Evolutionary conservation across 2,329 filamentous ascomycete species (phyloP).

Genomic region (Fusarium incarnatum): DNA sequence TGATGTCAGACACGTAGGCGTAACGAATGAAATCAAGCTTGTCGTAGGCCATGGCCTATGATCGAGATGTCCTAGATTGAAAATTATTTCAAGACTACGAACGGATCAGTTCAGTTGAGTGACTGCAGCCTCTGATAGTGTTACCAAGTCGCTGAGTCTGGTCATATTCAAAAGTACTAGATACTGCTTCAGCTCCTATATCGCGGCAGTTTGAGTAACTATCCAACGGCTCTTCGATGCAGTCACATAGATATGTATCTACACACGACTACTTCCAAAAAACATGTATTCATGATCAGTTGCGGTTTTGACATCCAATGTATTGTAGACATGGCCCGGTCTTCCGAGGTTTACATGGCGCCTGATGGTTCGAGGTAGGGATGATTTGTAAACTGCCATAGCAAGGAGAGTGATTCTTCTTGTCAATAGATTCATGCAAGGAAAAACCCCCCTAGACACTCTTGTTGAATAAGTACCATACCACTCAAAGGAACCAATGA

Average conservation of each 20-base stretch:
- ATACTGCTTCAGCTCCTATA: neutral
- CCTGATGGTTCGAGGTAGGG: neutral
- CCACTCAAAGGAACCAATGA: neutral
- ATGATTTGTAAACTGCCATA: neutral
- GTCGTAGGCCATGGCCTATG: neutral
- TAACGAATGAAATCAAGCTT: conserved; percentile 2
- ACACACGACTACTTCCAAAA: neutral
- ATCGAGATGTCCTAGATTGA: conserved; percentile 7
- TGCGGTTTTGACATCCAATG: neutral
- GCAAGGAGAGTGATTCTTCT: neutral
- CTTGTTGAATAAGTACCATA: neutral
- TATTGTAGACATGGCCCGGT: neutral
- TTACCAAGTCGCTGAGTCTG: neutral
- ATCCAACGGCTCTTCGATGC: neutral
- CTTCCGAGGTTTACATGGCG: neutral
- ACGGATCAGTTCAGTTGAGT: neutral
- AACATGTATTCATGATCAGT: neutral
- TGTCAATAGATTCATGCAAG: neutral
- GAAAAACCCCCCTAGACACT: neutral
- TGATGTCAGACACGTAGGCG: neutral
- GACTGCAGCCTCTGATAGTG: neutral
- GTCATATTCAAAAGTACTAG: neutral
- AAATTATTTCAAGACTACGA: neutral
- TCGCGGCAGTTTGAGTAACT: neutral
- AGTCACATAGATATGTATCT: neutral